Evolutionary conservation across 495 filamentous ascomycete species (phyloP).

Genomic region (Penicillium manginii): DNA sequence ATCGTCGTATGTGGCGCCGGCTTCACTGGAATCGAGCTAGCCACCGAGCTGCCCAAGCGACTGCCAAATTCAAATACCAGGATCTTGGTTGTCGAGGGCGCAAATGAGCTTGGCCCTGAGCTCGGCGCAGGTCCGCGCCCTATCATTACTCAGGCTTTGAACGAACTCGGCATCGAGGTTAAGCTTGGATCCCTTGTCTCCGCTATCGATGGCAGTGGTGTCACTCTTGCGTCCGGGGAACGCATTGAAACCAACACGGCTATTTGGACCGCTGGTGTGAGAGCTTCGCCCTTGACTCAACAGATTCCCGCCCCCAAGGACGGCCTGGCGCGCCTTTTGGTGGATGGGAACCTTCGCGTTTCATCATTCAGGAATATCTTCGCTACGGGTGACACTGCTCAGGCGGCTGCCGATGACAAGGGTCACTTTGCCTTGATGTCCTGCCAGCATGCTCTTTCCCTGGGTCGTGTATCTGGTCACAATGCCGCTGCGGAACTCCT

Average conservation of each 20-base stretch:
- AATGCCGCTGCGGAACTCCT: slow-evolving; percentile 34
- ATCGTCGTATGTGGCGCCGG: slow-evolving; percentile 28
- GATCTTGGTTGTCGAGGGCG: slow-evolving; percentile 22
- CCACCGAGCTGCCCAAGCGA: slow-evolving; percentile 24
- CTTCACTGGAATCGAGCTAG: slow-evolving; percentile 30
- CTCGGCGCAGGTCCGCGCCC: slow-evolving; percentile 23
- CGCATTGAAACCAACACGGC: slow-evolving; percentile 24
- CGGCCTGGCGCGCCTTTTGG: slow-evolving; percentile 15
- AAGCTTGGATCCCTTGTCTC: slow-evolving; percentile 20
- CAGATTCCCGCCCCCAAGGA: slow-evolving; percentile 23
- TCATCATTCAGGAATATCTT: slow-evolving; percentile 12
- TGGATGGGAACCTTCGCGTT: slow-evolving; percentile 22
- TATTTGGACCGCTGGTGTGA: slow-evolving; percentile 28
- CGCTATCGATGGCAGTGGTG: slow-evolving; percentile 14
- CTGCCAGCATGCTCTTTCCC: slow-evolving; percentile 37
- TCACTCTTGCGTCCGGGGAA: slow-evolving; percentile 25
- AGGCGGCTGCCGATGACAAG: slow-evolving; percentile 15
- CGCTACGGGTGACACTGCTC: slow-evolving; percentile 25
- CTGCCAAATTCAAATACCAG: slow-evolving; percentile 14
- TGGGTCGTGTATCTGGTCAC: slow-evolving; percentile 35
- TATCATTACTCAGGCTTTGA: slow-evolving; percentile 22
- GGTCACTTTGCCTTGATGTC: slow-evolving; percentile 30
- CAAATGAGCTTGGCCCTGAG: slow-evolving; percentile 18
- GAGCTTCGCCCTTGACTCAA: slow-evolving; percentile 23
- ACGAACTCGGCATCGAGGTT: slow-evolving; percentile 18